A percentile compares a stretch with the other conserved stretches of the same genome.
Evolutionary conservation across 176 grass and related monocot species (phyloP).

Genomic region (Neostapfia colusana): DNA sequence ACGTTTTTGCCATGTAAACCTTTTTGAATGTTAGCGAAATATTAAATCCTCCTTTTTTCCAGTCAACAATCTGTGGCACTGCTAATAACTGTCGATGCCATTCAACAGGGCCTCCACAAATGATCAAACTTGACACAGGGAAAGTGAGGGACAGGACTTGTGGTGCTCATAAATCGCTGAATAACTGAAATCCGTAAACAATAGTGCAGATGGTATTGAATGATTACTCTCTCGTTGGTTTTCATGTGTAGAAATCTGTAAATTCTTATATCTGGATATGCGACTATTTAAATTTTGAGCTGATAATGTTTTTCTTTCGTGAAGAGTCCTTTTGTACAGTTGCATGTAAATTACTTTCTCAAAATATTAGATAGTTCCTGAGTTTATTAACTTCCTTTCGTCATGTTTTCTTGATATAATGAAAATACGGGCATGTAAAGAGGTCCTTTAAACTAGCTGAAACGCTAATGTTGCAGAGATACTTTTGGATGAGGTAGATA

Average conservation of each 20-base stretch:
- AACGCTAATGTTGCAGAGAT: neutral
- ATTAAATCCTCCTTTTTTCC: neutral
- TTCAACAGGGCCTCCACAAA: neutral
- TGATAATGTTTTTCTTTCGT: neutral
- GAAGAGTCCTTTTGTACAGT: neutral
- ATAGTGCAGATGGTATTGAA: neutral
- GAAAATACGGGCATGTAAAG: neutral
- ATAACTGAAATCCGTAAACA: neutral
- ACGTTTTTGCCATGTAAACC: neutral
- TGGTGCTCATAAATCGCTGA: neutral
- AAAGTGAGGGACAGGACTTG: neutral
- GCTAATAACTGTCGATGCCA: neutral
- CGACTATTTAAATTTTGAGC: neutral
- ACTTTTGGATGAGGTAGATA: neutral
- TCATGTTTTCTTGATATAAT: conserved; percentile 4
- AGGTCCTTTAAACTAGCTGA: neutral
- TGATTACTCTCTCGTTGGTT: neutral
- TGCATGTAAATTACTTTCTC: neutral
- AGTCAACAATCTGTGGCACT: neutral
- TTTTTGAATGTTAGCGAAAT: neutral
- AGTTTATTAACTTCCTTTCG: neutral
- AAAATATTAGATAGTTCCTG: neutral
- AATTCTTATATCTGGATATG: neutral
- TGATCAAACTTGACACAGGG: neutral
- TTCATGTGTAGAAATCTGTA: neutral